phyloP scores from a whole-genome alignment of 2,329 filamentous ascomycete species.

The Cercospora beticola region DNA sequence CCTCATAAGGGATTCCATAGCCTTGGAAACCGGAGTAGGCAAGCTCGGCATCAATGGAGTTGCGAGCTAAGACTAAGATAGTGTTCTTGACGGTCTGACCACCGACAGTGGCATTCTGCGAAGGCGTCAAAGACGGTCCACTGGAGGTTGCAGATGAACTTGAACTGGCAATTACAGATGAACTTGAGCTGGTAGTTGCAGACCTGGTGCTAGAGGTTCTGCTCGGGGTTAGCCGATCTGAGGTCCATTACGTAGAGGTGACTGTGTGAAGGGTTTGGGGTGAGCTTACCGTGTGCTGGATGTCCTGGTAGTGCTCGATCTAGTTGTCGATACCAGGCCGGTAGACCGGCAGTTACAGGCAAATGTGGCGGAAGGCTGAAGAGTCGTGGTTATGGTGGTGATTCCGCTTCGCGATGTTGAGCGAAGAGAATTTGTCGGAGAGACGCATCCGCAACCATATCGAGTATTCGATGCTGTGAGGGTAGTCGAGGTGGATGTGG shows the following conservation, averaged over 20 bases:
- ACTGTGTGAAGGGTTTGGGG: background rate
- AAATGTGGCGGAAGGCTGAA: background rate
- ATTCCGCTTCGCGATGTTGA: background rate
- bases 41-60: constrained; percentile 9
- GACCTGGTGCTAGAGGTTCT: background rate
- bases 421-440: constrained; percentile 6
- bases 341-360: constrained; percentile 6
- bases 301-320: background rate
- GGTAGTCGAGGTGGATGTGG: constrained; percentile 3
- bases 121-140: background rate
- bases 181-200: background rate
- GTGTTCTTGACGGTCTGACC: constrained; percentile 7
- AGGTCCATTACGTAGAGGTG: background rate
- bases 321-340: background rate
- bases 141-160: background rate
- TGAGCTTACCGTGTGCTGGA: background rate
- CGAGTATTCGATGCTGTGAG: constrained; percentile 11
- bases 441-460: constrained; percentile 7
- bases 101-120: background rate
- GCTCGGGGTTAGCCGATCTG: background rate
- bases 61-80: constrained; percentile 10
- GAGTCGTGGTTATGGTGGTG: background rate
- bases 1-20: constrained; percentile 15
- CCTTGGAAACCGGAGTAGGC: constrained; percentile 9
- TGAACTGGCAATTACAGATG: background rate